Evolutionary conservation across 1,284 basidiomycete genomes (phyloP).

Genomic region (Pholiota adiposa): DNA sequence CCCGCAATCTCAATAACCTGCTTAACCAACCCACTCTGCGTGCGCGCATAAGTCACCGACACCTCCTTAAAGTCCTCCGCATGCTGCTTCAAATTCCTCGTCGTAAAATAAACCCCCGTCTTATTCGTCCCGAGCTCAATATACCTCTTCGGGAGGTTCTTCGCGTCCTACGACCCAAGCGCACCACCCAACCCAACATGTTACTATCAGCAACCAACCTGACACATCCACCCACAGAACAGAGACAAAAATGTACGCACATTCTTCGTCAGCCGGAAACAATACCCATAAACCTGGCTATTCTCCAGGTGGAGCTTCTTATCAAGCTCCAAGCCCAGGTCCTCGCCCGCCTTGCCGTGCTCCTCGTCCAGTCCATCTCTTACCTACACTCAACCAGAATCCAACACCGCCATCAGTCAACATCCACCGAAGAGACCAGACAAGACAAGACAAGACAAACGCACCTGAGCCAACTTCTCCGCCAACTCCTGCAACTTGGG

Average conservation of each 20-base stretch:
- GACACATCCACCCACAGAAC: no score
- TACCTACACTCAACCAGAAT: constrained; percentile 44
- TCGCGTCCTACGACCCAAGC: constrained; percentile 92
- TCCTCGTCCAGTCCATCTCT: constrained; percentile 87
- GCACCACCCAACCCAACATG: no score
- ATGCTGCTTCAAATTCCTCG: constrained; percentile 71
- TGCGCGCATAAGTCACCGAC: constrained; percentile 72
- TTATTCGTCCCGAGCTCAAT: constrained; percentile 89
- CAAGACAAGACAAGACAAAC: not conserved
- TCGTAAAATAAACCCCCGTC: constrained; percentile 93
- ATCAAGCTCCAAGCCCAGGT: constrained; percentile 87
- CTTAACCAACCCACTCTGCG: constrained; percentile 86
- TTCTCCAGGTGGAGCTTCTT: constrained; percentile 98
- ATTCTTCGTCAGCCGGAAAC: constrained; percentile 91
- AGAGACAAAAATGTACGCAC: no score
- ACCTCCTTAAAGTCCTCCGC: constrained; percentile 79
- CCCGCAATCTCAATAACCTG: constrained; percentile 94
- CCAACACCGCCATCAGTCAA: not conserved
- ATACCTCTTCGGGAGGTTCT: constrained; percentile 76
- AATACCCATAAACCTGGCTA: constrained; percentile 89
- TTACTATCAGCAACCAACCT: no score
- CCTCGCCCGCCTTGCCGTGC: constrained; percentile 74
- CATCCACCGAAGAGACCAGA: not conserved
- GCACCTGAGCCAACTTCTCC: constrained; percentile 64
- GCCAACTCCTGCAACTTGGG: constrained; percentile 74